Evolutionary conservation across 805 yeast genomes (phyloP).

Genomic region (Grigorovia transvaalensis): DNA sequence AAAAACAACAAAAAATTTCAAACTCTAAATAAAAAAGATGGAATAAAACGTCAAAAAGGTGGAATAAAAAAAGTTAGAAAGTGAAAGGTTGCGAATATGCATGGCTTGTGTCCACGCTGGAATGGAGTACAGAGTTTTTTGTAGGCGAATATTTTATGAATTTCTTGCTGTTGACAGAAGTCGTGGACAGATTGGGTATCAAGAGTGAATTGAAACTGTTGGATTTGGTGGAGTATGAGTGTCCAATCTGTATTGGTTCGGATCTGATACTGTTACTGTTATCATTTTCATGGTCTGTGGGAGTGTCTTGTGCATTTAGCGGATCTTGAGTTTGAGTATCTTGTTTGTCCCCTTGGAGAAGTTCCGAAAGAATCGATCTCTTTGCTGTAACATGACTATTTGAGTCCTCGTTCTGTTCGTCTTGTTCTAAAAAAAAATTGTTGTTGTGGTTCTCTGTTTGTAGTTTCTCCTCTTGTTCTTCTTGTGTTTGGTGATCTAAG

Average conservation of each 20-base stretch:
- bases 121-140: conserved; percentile 12
- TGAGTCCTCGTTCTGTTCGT: neutral
- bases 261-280: neutral
- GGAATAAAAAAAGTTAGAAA: conserved; percentile 2
- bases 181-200: neutral
- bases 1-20: neutral
- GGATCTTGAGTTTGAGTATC: neutral
- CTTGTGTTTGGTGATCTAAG: neutral
- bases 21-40: too few relatives aligned
- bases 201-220: neutral
- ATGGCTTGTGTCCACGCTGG: conserved; percentile 19
- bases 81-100: conserved; percentile 27
- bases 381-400: neutral
- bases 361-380: neutral
- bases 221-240: neutral
- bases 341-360: neutral
- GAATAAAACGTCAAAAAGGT: neutral
- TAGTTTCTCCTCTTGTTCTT: neutral
- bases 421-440: neutral
- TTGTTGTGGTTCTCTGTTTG: too few relatives aligned
- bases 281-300: neutral
- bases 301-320: neutral
- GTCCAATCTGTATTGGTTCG: neutral
- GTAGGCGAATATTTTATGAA: conserved; percentile 19
- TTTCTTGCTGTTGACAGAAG: neutral